phyloP scores from a whole-genome alignment of 306 rosid species.

The Glycine tomentella region DNA sequence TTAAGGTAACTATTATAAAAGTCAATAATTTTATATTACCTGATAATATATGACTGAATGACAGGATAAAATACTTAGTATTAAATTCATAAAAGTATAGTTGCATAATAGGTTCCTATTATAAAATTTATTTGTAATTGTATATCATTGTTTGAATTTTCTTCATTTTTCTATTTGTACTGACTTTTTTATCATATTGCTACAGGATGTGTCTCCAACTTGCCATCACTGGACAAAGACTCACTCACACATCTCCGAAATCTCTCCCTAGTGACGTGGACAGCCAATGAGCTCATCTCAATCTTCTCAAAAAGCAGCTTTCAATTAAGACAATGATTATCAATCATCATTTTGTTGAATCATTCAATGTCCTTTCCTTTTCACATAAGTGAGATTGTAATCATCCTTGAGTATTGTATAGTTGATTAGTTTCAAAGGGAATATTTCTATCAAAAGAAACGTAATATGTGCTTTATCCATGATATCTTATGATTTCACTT shows the following conservation, averaged over 20 bases:
- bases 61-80: too few relatives aligned
- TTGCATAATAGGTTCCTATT: not conserved
- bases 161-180: slow-evolving; percentile 21
- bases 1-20: too few relatives aligned
- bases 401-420: slow-evolving; percentile 41
- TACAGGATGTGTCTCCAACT: slow-evolving; percentile 50
- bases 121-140: not conserved
- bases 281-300: slow-evolving; percentile 72
- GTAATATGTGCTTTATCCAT: slow-evolving; percentile 41
- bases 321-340: slow-evolving; percentile 29
- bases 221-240: slow-evolving; percentile 52
- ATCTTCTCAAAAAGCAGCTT: slow-evolving; percentile 48
- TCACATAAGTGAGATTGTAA: slow-evolving; percentile 21
- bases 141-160: not conserved
- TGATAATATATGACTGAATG: too few relatives aligned
- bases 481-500: slow-evolving; percentile 31
- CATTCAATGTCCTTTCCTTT: not conserved
- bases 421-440: slow-evolving; percentile 33
- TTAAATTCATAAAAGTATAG: too few relatives aligned
- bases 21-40: too few relatives aligned
- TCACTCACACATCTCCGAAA: slow-evolving; percentile 63
- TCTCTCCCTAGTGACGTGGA: slow-evolving; percentile 86
- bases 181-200: slow-evolving; percentile 15
- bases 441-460: slow-evolving; percentile 29
- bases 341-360: slow-evolving; percentile 19